Evolutionary conservation across 78 protist genomes (phyloP), one percentile per base, ranked within the genome.

Genomic region (Cavenderia fasciculata): DNA sequence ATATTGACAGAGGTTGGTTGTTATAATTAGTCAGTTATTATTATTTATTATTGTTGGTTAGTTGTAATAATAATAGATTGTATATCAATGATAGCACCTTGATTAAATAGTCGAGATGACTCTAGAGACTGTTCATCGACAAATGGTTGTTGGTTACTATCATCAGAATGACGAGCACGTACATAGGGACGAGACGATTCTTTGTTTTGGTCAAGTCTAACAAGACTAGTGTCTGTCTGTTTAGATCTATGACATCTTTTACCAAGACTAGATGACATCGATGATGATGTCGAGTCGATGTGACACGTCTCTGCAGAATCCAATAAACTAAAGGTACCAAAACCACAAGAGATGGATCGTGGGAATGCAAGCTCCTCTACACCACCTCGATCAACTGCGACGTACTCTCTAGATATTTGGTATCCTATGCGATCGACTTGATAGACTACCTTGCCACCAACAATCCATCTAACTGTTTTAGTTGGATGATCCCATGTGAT

Each of bases 361-460:
- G 86, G 86, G 36, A 59, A 75, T 14, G 34, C 71, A 1, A 8
- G 11, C 18, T 25, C 12, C n/a, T 59, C 86, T 11, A 18, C 34
- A 34, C 86, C 86, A 59, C 86, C 86, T 49, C 33, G 62, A 11
- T 62, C 21, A 6, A 75, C 12, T 2, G 59, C 7, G 14, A 75
- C 16, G 33, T 47, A 29, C 0, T 62, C 73, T 19, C 59, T 19
- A 18, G 65, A 29, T 1, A 47, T 8, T 16, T 12, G 38, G 43
- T 59, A 19, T 21, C 86, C 86, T 11, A 75, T 71, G 1, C 5
- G 8, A n/a, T 25, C 40, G 4, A 75, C 62, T 1, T 7, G 38
- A 59, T 56, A 75, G 4, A 75, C 86, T 7, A 27, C 27, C 11
- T 43, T 21, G n/a, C 18, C 29, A 29, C 44, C n/a, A 2, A 75